These are phyloP conservation scores for Aspergillus sp. DNA, from an alignment of 2,329 filamentous ascomycete species.

Conservation along the genomic window DNA sequence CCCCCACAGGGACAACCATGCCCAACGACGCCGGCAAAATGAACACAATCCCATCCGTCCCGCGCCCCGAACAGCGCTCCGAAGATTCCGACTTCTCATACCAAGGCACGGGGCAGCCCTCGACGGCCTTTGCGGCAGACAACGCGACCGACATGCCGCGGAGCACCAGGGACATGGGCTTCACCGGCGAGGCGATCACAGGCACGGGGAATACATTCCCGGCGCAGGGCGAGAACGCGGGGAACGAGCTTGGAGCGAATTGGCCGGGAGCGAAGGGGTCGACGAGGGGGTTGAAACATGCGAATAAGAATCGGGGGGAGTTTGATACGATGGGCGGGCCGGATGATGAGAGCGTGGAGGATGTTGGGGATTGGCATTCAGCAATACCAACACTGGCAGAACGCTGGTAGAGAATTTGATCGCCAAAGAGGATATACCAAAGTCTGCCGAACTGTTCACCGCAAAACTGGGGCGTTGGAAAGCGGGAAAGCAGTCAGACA, in stretches of 20 bases:
- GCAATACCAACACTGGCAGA: no score
- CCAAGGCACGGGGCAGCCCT: constrained; percentile 36
- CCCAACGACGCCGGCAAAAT: constrained; percentile 49
- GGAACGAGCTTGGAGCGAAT: constrained; percentile 24
- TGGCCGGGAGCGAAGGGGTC: no score
- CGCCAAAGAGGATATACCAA: no score
- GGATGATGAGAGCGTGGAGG: constrained; percentile 33
- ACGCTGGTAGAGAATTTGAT: no score
- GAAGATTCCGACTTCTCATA: constrained; percentile 34
- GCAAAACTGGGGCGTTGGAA: no score
- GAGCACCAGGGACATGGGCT: constrained; percentile 35
- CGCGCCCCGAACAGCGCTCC: constrained; percentile 47
- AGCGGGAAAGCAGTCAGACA: no score
- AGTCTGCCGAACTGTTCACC: no score
- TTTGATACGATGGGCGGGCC: constrained; percentile 37
- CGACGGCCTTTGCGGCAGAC: constrained; percentile 45
- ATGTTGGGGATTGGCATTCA: constrained; percentile 6
- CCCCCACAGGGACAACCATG: constrained; percentile 37
- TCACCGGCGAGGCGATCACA: constrained; percentile 39
- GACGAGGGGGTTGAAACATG: no score
- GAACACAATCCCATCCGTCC: constrained; percentile 49
- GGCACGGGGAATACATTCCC: constrained; percentile 43
- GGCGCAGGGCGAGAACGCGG: constrained; percentile 40
- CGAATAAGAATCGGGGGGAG: constrained; percentile 35
- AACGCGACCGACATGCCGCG: constrained; percentile 51